Conservation (phyloP, 2,329 filamentous ascomycete species). For the Ceratocystis albifundus region DNA sequence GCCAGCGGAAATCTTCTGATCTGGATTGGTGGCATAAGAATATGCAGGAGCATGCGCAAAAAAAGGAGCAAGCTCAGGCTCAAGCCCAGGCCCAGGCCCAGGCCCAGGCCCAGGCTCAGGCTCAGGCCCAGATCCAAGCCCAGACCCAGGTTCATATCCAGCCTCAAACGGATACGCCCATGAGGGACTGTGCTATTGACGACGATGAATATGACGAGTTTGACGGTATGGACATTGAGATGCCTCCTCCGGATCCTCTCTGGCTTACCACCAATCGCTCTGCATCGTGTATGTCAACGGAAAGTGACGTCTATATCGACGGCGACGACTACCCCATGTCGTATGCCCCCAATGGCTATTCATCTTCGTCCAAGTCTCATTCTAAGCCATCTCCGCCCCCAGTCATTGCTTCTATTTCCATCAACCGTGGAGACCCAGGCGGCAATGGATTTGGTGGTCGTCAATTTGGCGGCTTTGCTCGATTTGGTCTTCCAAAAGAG, state of each 20-base stretch:
- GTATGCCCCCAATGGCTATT: conserved; percentile 27
- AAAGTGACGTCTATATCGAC: conserved; percentile 18
- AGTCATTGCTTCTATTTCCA: background rate
- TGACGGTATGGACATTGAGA: conserved; percentile 25
- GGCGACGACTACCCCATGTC: conserved; percentile 29
- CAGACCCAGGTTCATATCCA: conserved; percentile 28
- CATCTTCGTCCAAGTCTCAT: background rate
- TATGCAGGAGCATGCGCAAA: conserved; percentile 66
- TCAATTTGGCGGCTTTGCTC: conserved; percentile 16
- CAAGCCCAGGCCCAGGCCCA: background rate
- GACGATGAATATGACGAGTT: conserved; percentile 23
- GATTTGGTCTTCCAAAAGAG: conserved; percentile 11
- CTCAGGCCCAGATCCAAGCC: no score
- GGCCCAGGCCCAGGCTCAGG: no score
- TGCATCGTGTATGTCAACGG: conserved; percentile 12
- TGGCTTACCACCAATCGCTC: conserved; percentile 28
- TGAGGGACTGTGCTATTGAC: conserved; percentile 27
- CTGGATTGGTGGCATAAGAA: conserved; percentile 66
- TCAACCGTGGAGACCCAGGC: background rate
- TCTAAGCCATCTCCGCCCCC: background rate
- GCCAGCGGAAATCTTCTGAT: conserved; percentile 49
- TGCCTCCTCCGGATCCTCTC: conserved; percentile 31
- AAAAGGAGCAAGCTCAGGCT: conserved; percentile 41
- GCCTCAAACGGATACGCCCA: background rate
- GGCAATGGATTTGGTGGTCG: background rate